These are phyloP conservation scores for Ogataea allantospora DNA, from an alignment of 805 yeast genomes.

Conservation along the genomic window DNA sequence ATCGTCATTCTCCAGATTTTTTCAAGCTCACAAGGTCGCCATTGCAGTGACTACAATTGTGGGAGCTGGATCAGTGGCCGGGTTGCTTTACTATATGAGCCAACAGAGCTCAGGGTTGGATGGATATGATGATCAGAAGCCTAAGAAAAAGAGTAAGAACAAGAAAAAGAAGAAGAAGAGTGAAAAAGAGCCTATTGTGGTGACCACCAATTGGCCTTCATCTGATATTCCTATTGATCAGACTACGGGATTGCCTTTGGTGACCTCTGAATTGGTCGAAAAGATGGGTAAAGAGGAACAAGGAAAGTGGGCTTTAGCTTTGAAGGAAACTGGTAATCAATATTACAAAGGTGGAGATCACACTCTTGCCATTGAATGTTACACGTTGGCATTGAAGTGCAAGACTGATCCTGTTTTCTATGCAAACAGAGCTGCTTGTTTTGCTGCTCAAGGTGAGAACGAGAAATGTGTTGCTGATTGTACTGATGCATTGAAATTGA, in stretches of 20 bases:
- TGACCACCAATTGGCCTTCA: constrained; percentile 20
- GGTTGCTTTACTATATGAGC: constrained; percentile 43
- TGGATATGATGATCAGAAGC: constrained; percentile 17
- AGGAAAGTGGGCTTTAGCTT: constrained; percentile 64
- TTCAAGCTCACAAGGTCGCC: constrained; percentile 49
- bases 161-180: constrained; percentile 44
- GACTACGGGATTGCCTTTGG: constrained; percentile 55
- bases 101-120: constrained; percentile 27
- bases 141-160: constrained; percentile 38
- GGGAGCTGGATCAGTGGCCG: constrained; percentile 48
- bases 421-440: constrained; percentile 96
- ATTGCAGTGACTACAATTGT: constrained; percentile 50
- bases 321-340: constrained; percentile 88
- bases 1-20: constrained; percentile 36
- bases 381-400: constrained; percentile 72
- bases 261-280: constrained; percentile 46
- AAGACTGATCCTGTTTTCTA: constrained; percentile 84
- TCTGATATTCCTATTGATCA: constrained; percentile 48
- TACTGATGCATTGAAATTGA: constrained; percentile 76
- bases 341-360: constrained; percentile 69
- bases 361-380: constrained; percentile 74
- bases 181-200: constrained; percentile 33
- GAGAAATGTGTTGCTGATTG: constrained; percentile 88
- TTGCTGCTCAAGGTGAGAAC: constrained; percentile 74
- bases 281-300: constrained; percentile 49